Evolutionary conservation across 148 eudicot species (phyloP).

Genomic region (Limonium bicolor): DNA sequence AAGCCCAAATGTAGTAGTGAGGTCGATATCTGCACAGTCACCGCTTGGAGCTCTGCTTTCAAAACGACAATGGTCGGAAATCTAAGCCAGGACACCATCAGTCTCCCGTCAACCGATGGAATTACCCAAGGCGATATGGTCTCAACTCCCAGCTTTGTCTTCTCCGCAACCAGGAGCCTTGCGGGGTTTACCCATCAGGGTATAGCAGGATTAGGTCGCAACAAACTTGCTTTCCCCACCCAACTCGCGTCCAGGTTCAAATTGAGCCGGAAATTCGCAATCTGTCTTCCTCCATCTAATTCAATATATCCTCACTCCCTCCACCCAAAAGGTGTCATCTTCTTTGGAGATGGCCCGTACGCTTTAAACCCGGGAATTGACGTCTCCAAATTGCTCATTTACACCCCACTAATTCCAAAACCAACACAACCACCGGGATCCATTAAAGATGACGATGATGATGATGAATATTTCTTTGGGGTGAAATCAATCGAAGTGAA

Average conservation of each 20-base stretch:
- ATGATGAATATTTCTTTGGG: constrained; percentile 18
- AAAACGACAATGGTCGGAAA: constrained; percentile 8
- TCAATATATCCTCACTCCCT: no score
- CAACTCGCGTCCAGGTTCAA: constrained; percentile 21
- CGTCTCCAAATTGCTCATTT: constrained; percentile 16
- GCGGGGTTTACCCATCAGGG: constrained; percentile 16
- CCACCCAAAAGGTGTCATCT: constrained; percentile 9
- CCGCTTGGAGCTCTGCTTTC: constrained; percentile 13
- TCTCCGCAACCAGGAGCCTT: constrained; percentile 24
- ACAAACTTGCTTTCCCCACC: constrained; percentile 14
- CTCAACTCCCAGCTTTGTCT: constrained; percentile 10
- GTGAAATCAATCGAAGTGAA: constrained; percentile 22
- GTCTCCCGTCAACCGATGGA: constrained; percentile 28
- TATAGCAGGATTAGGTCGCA: constrained; percentile 32
- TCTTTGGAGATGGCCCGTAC: constrained; percentile 36
- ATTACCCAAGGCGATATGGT: constrained; percentile 12
- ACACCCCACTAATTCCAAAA: constrained; percentile 32
- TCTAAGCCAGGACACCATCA: constrained; percentile 14
- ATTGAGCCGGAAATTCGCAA: constrained; percentile 19
- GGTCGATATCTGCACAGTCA: constrained; percentile 18
- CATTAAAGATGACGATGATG: no score
- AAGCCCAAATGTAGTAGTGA: constrained; percentile 4
- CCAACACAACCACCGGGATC: background rate
- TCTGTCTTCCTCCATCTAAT: constrained; percentile 22
- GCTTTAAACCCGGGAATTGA: constrained; percentile 19